Evolutionary conservation across 1,284 basidiomycete genomes (phyloP), one percentile per base, ranked within the genome.

Genomic region (Apiotrichum porosum): DNA sequence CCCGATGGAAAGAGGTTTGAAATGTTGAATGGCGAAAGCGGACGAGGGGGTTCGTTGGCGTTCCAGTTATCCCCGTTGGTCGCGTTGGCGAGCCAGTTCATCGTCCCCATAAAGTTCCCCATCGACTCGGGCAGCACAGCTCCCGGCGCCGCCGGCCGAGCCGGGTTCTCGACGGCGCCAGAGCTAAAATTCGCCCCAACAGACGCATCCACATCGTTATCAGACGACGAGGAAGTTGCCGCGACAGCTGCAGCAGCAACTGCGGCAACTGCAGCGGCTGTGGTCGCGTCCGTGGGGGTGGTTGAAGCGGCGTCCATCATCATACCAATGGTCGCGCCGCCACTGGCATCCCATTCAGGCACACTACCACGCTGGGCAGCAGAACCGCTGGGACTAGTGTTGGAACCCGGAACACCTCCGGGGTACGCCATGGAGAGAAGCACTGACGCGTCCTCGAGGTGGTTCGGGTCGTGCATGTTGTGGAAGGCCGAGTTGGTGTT

Each of bases 381-480:
- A 22, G 34, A 8, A 12, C 15, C 18, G 35, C 33, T 38, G 23
- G 33, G 21, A 33, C 33, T 36, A 6, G 28, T 17, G 35, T 32
- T 42, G 3, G 35, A 26, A n/a, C 46, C 51, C 9, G 65, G 62
- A 2, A 67, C 57, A 15, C 62, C 63, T 13, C 65, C 61, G 10
- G 63, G 62, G 43, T 74, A 74, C 2, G 71, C 72, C 69, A 74
- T 73, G 6, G 68, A 69, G 17, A 74, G 52, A 4, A 74, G 57
- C 4, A 68, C 68, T 14, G 69, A 69, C 2, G 72, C 72, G 42
- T 74, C 69, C 53, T 74, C 72, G 15, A 74, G 61, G 41, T 72
- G 66, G 44, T 69, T 60, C 12, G 62, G 56, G 47, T 69, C 67
- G 45, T 64, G 56, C 24, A 61, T 47, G 52, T 61, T 64, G 51